A percentile compares a stretch with the other conserved stretches of the same genome.
phyloP scores from a whole-genome alignment of 1,284 basidiomycete genomes.

The Porodaedalea pini region DNA sequence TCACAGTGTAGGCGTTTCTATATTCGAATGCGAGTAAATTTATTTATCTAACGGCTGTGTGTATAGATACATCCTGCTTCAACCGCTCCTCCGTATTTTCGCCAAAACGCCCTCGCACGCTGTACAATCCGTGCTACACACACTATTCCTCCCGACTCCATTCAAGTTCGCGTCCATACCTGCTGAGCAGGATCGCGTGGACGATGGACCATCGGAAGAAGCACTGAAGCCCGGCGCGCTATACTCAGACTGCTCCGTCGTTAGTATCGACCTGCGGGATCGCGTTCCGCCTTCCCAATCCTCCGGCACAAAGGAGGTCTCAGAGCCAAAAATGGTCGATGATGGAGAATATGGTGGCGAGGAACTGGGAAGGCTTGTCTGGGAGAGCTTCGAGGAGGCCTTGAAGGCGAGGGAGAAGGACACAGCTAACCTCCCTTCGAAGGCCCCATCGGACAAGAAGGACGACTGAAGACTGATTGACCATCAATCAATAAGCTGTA shows the following conservation, averaged over 20 bases:
- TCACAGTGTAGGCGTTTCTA: slow-evolving; percentile 17
- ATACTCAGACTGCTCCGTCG: slow-evolving; percentile 29
- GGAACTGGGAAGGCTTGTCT: slow-evolving; percentile 58
- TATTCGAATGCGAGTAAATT: no score
- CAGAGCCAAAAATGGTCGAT: slow-evolving; percentile 38
- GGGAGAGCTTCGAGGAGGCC: slow-evolving; percentile 67
- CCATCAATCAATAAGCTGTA: no score
- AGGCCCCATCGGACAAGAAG: not conserved
- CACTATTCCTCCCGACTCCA: slow-evolving; percentile 71
- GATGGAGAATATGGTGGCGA: slow-evolving; percentile 70
- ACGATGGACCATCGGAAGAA: slow-evolving; percentile 20
- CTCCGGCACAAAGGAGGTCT: slow-evolving; percentile 3
- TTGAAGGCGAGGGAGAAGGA: slow-evolving; percentile 50
- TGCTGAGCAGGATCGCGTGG: not conserved
- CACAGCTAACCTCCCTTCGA: not conserved
- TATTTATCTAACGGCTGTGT: not conserved
- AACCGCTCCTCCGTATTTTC: slow-evolving; percentile 57
- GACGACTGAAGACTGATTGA: no score
- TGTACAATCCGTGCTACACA: slow-evolving; percentile 64
- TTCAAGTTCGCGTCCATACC: slow-evolving; percentile 44
- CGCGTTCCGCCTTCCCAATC: slow-evolving; percentile 7
- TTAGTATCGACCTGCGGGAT: slow-evolving; percentile 19
- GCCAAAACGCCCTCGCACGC: slow-evolving; percentile 58
- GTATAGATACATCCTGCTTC: slow-evolving; percentile 53
- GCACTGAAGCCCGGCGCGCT: slow-evolving; percentile 29